Conservation (phyloP, 805 yeast genomes). For the Ogataea haglerorum region DNA sequence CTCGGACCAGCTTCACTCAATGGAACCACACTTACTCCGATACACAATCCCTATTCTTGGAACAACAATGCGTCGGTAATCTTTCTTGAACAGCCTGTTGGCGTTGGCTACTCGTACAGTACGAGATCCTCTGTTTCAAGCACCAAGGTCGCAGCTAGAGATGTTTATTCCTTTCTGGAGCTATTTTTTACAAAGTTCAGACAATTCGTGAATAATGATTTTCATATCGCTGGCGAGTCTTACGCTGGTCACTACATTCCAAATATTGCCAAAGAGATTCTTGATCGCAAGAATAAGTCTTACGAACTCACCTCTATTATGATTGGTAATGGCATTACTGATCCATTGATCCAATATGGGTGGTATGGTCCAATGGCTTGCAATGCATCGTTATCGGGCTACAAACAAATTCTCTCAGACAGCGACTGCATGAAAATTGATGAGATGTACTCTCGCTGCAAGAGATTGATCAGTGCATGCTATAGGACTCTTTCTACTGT, state of each 20-base stretch:
- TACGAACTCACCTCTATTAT: conserved; percentile 72
- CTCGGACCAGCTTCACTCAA: conserved; percentile 73
- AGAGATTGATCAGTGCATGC: conserved; percentile 70
- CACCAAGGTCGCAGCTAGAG: conserved; percentile 81
- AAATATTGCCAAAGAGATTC: conserved; percentile 76
- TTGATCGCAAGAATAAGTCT: conserved; percentile 52
- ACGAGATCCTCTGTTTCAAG: conserved; percentile 50
- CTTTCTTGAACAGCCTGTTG: conserved; percentile 86
- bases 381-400: conserved; percentile 71
- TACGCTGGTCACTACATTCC: conserved; percentile 96
- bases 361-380: conserved; percentile 92
- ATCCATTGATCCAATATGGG: conserved; percentile 74
- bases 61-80: conserved; percentile 80
- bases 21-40: conserved; percentile 56
- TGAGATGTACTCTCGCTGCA: conserved; percentile 71
- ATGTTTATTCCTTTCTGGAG: conserved; percentile 74
- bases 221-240: conserved; percentile 92
- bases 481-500: conserved; percentile 71
- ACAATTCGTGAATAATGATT: conserved; percentile 48
- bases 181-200: conserved; percentile 75
- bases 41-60: conserved; percentile 77
- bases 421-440: conserved; percentile 76
- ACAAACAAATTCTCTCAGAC: conserved; percentile 68
- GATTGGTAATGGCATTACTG: conserved; percentile 91
- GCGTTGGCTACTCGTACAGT: conserved; percentile 69